A percentile compares a stretch with the other conserved stretches of the same genome.
Conservation (phyloP, 331 rosid species). For the Quercus tomentella region DNA sequence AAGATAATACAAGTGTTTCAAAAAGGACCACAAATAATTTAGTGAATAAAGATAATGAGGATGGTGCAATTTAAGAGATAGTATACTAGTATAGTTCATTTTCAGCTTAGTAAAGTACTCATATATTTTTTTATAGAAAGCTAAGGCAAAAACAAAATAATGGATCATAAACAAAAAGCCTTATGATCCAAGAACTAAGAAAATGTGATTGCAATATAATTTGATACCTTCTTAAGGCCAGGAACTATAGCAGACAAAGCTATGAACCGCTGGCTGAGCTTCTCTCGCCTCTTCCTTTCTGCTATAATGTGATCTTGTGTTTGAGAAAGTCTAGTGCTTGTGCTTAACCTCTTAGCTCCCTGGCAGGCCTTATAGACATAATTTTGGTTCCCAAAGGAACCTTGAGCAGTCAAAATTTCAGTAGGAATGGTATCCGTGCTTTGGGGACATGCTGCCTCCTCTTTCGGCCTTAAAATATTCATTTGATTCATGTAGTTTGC, state of each 20-base stretch:
- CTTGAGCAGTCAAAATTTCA: slow-evolving; percentile 46
- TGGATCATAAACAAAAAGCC: not conserved
- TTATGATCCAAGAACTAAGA: not conserved
- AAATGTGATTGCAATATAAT: not conserved
- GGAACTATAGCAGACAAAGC: slow-evolving; percentile 92
- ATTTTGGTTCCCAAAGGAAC: slow-evolving; percentile 38
- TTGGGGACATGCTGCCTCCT: slow-evolving; percentile 43
- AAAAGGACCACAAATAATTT: not conserved
- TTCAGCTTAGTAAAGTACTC: not conserved
- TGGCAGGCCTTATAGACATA: slow-evolving; percentile 29
- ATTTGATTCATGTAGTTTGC: slow-evolving; percentile 41
- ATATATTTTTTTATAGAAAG: not conserved
- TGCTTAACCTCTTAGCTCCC: slow-evolving; percentile 33
- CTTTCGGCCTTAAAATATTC: slow-evolving; percentile 62
- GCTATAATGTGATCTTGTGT: slow-evolving; percentile 79
- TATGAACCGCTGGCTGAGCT: slow-evolving; percentile 82
- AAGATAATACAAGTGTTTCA: not conserved
- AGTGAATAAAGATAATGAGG: not conserved
- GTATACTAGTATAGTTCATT: not conserved
- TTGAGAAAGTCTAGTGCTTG: slow-evolving; percentile 48
- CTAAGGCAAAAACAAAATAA: too few relatives aligned
- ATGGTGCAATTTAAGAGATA: not conserved
- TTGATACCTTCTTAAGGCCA: slow-evolving; percentile 79
- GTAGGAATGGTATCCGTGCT: slow-evolving; percentile 30
- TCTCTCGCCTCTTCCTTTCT: slow-evolving; percentile 85